A percentile compares a stretch with the other conserved stretches of the same genome.
Evolutionary conservation across 2,329 filamentous ascomycete genomes (phyloP).

Genomic region (Colletotrichum chrysophilum): DNA sequence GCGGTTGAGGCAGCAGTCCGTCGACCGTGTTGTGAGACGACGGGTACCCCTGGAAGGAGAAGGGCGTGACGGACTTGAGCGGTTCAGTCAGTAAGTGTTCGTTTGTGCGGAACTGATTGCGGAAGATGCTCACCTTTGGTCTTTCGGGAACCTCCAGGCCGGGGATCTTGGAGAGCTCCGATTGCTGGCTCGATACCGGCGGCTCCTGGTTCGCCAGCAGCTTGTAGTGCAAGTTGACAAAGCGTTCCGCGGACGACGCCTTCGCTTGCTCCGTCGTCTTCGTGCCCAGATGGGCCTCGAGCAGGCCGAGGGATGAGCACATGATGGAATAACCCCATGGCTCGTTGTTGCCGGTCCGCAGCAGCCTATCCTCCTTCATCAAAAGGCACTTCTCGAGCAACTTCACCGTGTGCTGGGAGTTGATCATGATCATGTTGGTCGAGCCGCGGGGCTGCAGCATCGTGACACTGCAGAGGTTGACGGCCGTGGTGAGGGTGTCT

Average conservation of each 20-base stretch:
- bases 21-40: conserved; percentile 18
- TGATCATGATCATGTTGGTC: conserved; percentile 67
- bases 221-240: conserved; percentile 63
- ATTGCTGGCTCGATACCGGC: conserved; percentile 37
- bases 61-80: conserved; percentile 47
- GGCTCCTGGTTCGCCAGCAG: conserved; percentile 60
- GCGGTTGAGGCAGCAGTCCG: conserved; percentile 28
- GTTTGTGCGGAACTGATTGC: not conserved
- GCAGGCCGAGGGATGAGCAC: conserved; percentile 63
- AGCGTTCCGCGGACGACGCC: conserved; percentile 62
- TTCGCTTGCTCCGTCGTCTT: conserved; percentile 64
- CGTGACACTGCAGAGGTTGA: conserved; percentile 66
- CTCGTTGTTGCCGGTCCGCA: conserved; percentile 68
- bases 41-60: conserved; percentile 34
- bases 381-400: conserved; percentile 65
- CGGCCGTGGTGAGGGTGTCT: conserved; percentile 63
- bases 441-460: conserved; percentile 65
- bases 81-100: not conserved
- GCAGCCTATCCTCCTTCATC: conserved; percentile 65
- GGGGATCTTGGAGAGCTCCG: conserved; percentile 28
- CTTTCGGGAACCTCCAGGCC: conserved; percentile 40
- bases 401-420: conserved; percentile 63
- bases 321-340: conserved; percentile 70
- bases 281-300: conserved; percentile 63
- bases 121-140: conserved; percentile 39